Base-by-base conservation (phyloP, 805 yeast genomes). In the Wickerhamomyces bovis region DNA sequence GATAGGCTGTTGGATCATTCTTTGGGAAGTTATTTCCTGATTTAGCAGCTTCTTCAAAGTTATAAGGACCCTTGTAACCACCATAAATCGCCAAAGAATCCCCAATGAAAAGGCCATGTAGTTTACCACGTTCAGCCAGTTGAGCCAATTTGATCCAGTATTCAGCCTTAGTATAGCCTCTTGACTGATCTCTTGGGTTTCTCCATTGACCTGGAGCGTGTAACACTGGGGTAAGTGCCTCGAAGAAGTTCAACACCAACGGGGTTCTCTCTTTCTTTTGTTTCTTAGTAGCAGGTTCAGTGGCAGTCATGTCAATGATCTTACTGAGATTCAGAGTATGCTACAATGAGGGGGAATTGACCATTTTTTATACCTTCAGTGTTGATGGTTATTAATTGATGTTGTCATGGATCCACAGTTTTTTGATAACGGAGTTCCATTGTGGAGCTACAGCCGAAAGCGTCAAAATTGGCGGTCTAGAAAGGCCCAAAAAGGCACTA, bases 141-240 rank as follows among this genome's bases (percentile, higher is more conserved):
- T 69, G 63, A 7, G 73, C 75, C 12, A 70, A 49, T 39, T 69
- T 58, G 39, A 64, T 61, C 75, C 75, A 70, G 55, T 70, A 65
- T 44, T 68, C 70, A 28, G 57, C 51, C 48, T 57, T 54, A 33
- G 44, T 38, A 44, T 57, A 57, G 15, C 41, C 50, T 42, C 61
- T 49, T 23, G 57, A 52, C 43, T 56, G 53, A 39, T 57, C 61
- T 39, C 60, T 42, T 33, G 61, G 61, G 46, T 57, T 56, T 43
- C 52, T 54, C 61, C 61, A 57, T 43, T 57, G 61, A 15, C 61
- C 61, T 35, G 61, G 61, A 20, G 56, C 58, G 25, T 57, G 61
- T 36, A 57, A 45, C 13, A 57, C 58, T 19, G 61, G 61, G 9
- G 60, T 53, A 35, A 56, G 41, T 25, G 58, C 56, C 31, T 53